These are phyloP conservation scores for Naegleria fowleri DNA, from an alignment of 208 protist genomes.

Conservation along the genomic window DNA sequence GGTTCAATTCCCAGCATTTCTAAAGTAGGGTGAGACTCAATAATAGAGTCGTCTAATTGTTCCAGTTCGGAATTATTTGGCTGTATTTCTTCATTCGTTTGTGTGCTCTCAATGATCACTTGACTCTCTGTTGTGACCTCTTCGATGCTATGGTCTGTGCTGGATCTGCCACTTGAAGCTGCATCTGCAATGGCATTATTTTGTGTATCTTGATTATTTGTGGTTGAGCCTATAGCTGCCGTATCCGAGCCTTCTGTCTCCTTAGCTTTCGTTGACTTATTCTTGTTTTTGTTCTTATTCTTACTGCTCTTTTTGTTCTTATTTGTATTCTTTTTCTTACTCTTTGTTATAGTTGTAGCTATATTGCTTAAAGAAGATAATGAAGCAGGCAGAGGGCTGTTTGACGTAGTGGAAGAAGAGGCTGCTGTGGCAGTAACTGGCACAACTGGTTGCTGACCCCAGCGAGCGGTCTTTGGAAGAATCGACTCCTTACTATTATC, in stretches of 20 bases:
- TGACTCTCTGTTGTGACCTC: neutral
- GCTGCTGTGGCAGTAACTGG: neutral
- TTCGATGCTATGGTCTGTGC: neutral
- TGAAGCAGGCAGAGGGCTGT: neutral
- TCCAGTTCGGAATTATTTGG: neutral
- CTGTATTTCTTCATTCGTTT: neutral
- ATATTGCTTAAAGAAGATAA: neutral
- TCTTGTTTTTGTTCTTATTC: neutral
- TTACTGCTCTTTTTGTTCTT: neutral
- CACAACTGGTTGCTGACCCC: neutral
- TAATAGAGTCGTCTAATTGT: neutral
- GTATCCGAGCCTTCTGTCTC: neutral
- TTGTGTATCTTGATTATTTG: neutral
- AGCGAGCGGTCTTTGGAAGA: neutral
- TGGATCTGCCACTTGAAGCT: neutral
- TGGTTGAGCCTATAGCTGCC: neutral
- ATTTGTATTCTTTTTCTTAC: conserved; percentile 4
- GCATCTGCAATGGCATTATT: neutral
- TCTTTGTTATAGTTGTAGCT: neutral
- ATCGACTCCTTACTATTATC: neutral
- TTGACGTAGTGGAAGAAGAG: neutral
- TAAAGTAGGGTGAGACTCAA: neutral
- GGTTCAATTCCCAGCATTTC: neutral
- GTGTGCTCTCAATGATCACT: neutral
- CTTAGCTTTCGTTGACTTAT: neutral